These are phyloP conservation scores for Juglanconis oblonga DNA, from an alignment of 2,329 filamentous ascomycete species.

Conservation along the genomic window DNA sequence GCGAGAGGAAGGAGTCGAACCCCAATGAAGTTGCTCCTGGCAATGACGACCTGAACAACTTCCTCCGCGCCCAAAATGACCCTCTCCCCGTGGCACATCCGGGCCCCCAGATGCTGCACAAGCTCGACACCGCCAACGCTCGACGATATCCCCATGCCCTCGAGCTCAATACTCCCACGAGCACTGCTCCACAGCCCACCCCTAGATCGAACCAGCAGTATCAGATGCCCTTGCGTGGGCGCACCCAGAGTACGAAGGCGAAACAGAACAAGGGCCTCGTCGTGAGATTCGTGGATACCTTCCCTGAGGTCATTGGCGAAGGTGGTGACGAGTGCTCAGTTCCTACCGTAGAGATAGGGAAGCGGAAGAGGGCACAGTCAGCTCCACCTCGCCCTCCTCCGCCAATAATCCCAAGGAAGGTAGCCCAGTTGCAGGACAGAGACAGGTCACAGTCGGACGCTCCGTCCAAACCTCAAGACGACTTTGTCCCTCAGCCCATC, in stretches of 20 bases:
- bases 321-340: conserved; percentile 83
- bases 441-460: conserved; percentile 25
- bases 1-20: conserved; percentile 34
- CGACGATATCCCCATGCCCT: conserved; percentile 55
- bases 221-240: conserved; percentile 41
- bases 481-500: conserved; percentile 53
- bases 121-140: conserved; percentile 54
- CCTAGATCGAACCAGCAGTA: conserved; percentile 32
- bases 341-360: conserved; percentile 69
- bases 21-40: conserved; percentile 40
- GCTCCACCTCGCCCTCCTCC: conserved; percentile 30
- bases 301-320: conserved; percentile 82
- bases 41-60: conserved; percentile 53
- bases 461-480: conserved; percentile 36
- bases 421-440: conserved; percentile 27
- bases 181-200: background rate
- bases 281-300: conserved; percentile 70
- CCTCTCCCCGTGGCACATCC: conserved; percentile 52
- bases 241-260: conserved; percentile 39
- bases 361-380: conserved; percentile 45
- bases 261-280: conserved; percentile 63
- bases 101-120: conserved; percentile 46
- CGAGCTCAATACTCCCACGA: conserved; percentile 38
- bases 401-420: conserved; percentile 16
- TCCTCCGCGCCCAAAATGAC: conserved; percentile 52